Percentiles rank a stretch among this genome's conserved stretches.
These are phyloP conservation scores for Primulina huaijiensis DNA, from an alignment of 257 asterid genomes.

Conservation along the genomic window DNA sequence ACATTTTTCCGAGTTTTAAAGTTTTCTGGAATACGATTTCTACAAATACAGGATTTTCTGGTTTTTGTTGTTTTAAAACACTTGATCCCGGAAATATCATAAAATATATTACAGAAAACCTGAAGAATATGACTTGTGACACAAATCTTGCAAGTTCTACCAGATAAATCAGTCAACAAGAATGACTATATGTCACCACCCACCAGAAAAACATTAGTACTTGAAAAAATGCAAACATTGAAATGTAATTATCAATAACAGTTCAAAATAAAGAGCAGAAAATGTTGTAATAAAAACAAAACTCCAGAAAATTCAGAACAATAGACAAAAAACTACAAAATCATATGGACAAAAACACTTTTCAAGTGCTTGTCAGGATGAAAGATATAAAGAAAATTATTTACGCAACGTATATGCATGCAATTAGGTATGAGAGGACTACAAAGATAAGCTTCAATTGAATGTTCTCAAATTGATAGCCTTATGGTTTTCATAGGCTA, in stretches of 20 bases:
- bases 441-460: constrained; percentile 13
- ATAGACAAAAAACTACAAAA: not conserved
- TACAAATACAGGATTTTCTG: constrained; percentile 1
- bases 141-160: not conserved
- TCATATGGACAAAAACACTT: not conserved
- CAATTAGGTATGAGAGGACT: constrained; percentile 2
- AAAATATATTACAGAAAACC: not conserved
- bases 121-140: constrained; percentile 7
- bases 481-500: constrained; percentile 20
- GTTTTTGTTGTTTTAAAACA: constrained; percentile 1
- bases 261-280: not conserved
- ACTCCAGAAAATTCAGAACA: not conserved
- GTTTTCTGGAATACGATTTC: constrained; percentile 1
- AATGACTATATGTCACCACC: constrained; percentile 16
- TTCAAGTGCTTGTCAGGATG: constrained; percentile 2
- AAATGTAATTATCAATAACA: not conserved
- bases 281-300: no score
- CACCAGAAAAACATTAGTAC: constrained; percentile 7
- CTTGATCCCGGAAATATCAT: not conserved
- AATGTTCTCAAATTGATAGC: constrained; percentile 13
- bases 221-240: not conserved
- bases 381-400: constrained; percentile 17
- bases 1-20: not conserved
- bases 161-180: constrained; percentile 19
- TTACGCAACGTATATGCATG: constrained; percentile 17